Evolutionary conservation across 2,329 filamentous ascomycete genomes (phyloP).

Genomic region (Sporothrix dimorphospora): DNA sequence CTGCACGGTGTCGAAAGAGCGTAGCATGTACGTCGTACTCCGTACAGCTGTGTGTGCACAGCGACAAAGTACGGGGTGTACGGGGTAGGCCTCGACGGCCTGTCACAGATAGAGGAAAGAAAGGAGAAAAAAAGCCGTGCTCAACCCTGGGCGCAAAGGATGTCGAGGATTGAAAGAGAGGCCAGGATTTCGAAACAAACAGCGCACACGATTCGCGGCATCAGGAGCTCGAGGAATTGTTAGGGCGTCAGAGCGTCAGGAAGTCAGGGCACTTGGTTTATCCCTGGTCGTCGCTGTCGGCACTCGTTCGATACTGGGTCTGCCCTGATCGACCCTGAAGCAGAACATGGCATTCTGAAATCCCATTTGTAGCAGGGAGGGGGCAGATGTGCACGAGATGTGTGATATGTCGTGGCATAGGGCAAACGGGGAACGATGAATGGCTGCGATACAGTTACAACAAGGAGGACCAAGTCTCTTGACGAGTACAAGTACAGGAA

Average conservation of each 20-base stretch:
- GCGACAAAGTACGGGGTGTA: neutral
- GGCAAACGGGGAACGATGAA: neutral
- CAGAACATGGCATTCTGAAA: neutral
- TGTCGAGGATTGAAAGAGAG: neutral
- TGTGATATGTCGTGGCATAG: neutral
- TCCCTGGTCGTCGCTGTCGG: neutral
- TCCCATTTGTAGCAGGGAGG: conserved; percentile 1
- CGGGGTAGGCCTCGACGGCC: neutral
- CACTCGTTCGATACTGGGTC: neutral
- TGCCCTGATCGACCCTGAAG: neutral
- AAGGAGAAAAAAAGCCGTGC: neutral
- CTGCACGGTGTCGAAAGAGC: neutral
- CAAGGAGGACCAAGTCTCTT: too few species aligned
- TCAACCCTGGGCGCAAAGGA: neutral
- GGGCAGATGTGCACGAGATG: neutral
- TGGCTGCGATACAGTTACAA: neutral
- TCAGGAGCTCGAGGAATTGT: neutral
- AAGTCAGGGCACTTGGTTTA: too few species aligned
- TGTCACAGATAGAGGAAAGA: neutral
- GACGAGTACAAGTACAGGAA: too few species aligned
- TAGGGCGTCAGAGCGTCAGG: neutral
- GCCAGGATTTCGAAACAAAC: conserved; percentile 8
- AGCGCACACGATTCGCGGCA: neutral
- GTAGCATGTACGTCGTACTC: neutral
- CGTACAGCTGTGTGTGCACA: neutral